phyloP scores from a whole-genome alignment of 768 basidiomycete genomes.

The Pleurotus giganteus region DNA sequence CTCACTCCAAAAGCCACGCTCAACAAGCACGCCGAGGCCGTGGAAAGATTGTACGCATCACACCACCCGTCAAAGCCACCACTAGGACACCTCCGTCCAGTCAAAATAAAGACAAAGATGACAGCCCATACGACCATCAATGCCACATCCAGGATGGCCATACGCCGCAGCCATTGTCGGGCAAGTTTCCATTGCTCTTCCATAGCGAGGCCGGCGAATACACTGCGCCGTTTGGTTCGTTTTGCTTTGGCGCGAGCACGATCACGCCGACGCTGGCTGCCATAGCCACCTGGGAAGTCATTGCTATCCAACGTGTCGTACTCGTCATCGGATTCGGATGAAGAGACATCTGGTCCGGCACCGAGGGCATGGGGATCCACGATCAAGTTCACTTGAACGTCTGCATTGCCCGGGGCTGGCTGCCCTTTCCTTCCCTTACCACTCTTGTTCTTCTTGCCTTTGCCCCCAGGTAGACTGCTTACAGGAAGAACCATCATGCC shows the following conservation, averaged over 20 bases:
- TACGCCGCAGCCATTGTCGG: slow-evolving; percentile 50
- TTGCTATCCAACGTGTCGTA: slow-evolving; percentile 35
- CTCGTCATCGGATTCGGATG: slow-evolving; percentile 26
- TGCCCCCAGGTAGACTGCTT: slow-evolving; percentile 45
- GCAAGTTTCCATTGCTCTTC: slow-evolving; percentile 63
- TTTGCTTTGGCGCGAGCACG: slow-evolving; percentile 18
- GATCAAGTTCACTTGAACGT: slow-evolving; percentile 72
- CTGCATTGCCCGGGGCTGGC: slow-evolving; percentile 27
- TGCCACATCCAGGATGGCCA: slow-evolving; percentile 46
- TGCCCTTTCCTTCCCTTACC: slow-evolving; percentile 37
- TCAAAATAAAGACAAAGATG: slow-evolving; percentile 56
- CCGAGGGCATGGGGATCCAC: slow-evolving; percentile 64
- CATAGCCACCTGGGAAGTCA: slow-evolving; percentile 38
- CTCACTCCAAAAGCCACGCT: slow-evolving; percentile 53
- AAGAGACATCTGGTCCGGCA: slow-evolving; percentile 9
- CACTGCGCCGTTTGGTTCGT: slow-evolving; percentile 33
- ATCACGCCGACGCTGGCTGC: slow-evolving; percentile 29
- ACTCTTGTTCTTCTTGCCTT: slow-evolving; percentile 36
- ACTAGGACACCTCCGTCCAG: slow-evolving; percentile 62
- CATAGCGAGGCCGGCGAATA: slow-evolving; percentile 61
- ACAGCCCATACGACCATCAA: slow-evolving; percentile 54
- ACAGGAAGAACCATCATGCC: slow-evolving; percentile 68
- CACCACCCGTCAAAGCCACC: slow-evolving; percentile 69
- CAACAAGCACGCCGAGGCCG: slow-evolving; percentile 59
- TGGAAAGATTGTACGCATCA: slow-evolving; percentile 67